phyloP scores from a whole-genome alignment of 75 land plant genomes.

The Selaginella tamariscina region DNA sequence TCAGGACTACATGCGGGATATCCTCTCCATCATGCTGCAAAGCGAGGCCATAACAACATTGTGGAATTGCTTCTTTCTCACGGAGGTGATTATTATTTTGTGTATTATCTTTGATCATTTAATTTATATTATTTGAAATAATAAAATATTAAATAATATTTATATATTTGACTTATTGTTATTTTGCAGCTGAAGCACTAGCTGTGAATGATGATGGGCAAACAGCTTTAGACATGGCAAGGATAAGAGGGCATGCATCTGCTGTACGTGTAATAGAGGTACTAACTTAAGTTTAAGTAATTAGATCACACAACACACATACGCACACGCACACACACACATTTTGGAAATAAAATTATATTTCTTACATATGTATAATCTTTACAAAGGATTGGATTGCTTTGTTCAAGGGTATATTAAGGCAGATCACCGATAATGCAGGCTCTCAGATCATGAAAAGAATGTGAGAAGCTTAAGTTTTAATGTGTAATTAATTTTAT shows the following conservation, averaged over 20 bases:
- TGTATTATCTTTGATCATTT: neutral
- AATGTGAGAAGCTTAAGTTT: neutral
- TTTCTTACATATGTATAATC: neutral
- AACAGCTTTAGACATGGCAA: conserved; percentile 12
- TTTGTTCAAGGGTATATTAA: conserved; percentile 1
- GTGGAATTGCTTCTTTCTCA: conserved; percentile 7
- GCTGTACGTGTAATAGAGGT: conserved; percentile 8
- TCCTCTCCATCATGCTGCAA: conserved; percentile 9
- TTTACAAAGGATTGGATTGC: neutral
- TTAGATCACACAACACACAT: neutral
- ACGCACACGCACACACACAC: neutral
- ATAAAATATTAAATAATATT: neutral
- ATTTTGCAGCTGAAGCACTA: neutral
- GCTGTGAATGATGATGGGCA: conserved; percentile 10
- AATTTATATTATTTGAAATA: neutral
- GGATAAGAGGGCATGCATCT: conserved; percentile 7
- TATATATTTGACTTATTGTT: neutral
- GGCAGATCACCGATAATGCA: neutral
- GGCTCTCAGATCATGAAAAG: conserved; percentile 5
- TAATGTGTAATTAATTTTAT: no score
- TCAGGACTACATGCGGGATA: neutral
- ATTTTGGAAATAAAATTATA: no score
- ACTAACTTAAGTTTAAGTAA: neutral
- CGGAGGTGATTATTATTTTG: neutral
- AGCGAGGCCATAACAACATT: neutral